Evolutionary conservation across 805 yeast species (phyloP), one percentile per base, ranked within the genome.

Genomic region (Candida nitratophila): DNA sequence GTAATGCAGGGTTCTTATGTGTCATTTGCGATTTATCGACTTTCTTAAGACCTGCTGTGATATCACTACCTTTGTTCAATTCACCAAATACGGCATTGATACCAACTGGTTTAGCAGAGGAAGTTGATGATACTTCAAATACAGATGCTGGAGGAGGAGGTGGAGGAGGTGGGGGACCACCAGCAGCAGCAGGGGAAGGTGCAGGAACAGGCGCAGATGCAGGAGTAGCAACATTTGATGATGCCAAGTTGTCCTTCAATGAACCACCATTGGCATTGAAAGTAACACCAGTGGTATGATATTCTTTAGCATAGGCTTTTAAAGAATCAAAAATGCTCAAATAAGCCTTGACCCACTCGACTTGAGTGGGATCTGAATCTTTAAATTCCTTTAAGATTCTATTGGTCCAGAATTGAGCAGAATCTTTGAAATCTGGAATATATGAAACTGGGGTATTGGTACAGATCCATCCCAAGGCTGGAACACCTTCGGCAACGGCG

Each of bases 1-100:
- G 83, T 54, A 90, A 70, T 39, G 71, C 81, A 2, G 96, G 96
- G 63, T 89, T 87, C 66, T 88, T 89, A 65, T 88, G 96, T 20
- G 96, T 88, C 89, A 86, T 87, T 65, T 89, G 86, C 9, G 95
- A 83, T 68, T 81, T 87, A 53, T 90, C 97, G 34, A 91, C 97
- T 62, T 91, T 91, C 61, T 84, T 88, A 52, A 93, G 77, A 14
- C 89, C 86, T 31, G 89, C 71, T 1, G 98, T 90, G 56, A 93
- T 83, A 39, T 66, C 69, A 52, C 81, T 86, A 47, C 99, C 99
- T 68, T 83, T 75, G 67, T 83, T 89, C 51, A 93, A 71, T 52
- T 86, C 95, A n/a, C 86, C 82, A 63, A 93, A 93, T 14, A 93
- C 96, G 2, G 98, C 98, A 52, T 72, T 74, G 69, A 91, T 77